Percentiles rank a stretch among this genome's conserved stretches.
Conservation (phyloP, 257 asterid genomes). For the Nicotiana otophora region DNA sequence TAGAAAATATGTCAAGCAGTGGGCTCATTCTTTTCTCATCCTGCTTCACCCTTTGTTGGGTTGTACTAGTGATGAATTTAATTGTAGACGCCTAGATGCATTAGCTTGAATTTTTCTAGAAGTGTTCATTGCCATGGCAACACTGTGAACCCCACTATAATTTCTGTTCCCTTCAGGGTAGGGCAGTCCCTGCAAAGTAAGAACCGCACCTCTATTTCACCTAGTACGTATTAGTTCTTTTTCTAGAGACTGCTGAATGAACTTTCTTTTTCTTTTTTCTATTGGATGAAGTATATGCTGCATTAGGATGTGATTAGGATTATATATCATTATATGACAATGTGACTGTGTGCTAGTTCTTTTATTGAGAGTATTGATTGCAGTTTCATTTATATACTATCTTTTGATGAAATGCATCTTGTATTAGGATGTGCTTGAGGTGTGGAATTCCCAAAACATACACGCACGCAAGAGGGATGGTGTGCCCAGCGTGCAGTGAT, state of each 20-base stretch:
- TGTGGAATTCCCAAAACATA: conserved; percentile 87
- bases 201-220: neutral
- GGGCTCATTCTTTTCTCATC: neutral
- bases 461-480: conserved; percentile 57
- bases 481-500: conserved; percentile 81
- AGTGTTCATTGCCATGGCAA: neutral
- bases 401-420: neutral
- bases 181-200: neutral
- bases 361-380: neutral
- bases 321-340: neutral
- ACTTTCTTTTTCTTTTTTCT: neutral
- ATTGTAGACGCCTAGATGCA: neutral
- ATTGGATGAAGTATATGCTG: too few species aligned
- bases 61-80: neutral
- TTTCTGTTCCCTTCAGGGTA: neutral
- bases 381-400: neutral
- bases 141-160: neutral
- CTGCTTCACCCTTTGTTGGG: neutral
- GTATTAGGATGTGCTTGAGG: conserved; percentile 64
- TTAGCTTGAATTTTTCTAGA: neutral
- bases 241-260: neutral
- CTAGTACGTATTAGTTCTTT: neutral
- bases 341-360: neutral
- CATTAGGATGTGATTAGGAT: neutral
- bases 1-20: neutral